Evolutionary conservation across 345 rosid species (phyloP).

Genomic region (Bruguiera gymnorhiza): DNA sequence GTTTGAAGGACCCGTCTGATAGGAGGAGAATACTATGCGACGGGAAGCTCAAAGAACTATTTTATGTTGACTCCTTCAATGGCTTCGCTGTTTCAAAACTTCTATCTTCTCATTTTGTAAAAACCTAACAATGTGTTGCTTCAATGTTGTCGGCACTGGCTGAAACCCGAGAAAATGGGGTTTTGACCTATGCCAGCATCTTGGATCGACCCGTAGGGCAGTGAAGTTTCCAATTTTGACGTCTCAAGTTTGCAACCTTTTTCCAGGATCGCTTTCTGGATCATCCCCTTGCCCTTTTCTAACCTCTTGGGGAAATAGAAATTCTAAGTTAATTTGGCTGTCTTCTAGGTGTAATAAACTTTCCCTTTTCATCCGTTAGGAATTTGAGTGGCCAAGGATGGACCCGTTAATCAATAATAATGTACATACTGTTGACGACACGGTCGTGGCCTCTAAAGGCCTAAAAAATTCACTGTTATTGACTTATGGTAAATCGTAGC

Average conservation of each 20-base stretch:
- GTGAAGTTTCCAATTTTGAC: background rate
- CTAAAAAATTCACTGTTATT: too few species aligned
- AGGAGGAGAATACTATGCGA: constrained; percentile 25
- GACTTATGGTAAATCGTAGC: too few species aligned
- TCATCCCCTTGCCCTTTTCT: background rate
- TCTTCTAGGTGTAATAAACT: too few species aligned
- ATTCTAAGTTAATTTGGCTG: too few species aligned
- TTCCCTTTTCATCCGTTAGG: too few species aligned
- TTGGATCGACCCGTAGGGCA: background rate
- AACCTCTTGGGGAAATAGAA: background rate
- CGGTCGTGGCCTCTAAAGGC: too few species aligned
- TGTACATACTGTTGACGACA: too few species aligned
- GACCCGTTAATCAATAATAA: too few species aligned
- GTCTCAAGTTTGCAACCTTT: too few species aligned
- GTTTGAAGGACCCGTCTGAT: constrained; percentile 30
- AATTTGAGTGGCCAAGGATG: too few species aligned
- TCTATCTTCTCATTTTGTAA: constrained; percentile 23
- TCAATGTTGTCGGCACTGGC: background rate
- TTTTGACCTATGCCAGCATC: background rate
- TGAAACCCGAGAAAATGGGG: constrained; percentile 1
- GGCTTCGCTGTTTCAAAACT: constrained; percentile 26
- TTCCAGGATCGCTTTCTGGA: background rate
- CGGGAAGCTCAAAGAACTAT: constrained; percentile 25
- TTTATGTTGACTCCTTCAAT: constrained; percentile 18
- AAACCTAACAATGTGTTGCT: constrained; percentile 6